A percentile compares a stretch with the other conserved stretches of the same genome.
These are phyloP conservation scores for Pluteus cervinus DNA, from an alignment of 768 basidiomycete genomes.

Conservation along the genomic window DNA sequence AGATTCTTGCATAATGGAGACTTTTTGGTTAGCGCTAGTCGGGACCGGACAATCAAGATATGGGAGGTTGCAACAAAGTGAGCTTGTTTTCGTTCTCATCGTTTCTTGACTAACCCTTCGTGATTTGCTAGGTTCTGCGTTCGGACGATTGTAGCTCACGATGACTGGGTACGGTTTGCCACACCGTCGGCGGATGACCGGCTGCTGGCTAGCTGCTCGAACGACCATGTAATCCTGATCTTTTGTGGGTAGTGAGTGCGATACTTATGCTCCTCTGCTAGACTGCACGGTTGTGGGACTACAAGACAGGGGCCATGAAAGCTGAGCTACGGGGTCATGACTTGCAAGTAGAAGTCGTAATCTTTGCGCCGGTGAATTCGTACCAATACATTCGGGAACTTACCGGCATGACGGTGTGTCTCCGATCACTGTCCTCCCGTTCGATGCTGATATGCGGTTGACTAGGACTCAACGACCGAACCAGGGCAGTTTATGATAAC, in stretches of 20 bases:
- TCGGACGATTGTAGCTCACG: conserved; percentile 70
- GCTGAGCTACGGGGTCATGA: conserved; percentile 84
- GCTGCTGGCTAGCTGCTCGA: conserved; percentile 74
- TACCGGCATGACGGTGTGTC: conserved; percentile 59
- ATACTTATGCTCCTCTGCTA: conserved; percentile 29
- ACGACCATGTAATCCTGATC: conserved; percentile 65
- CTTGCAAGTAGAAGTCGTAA: conserved; percentile 76
- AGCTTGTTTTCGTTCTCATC: conserved; percentile 21
- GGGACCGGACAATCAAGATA: conserved; percentile 80
- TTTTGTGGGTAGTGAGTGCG: not conserved
- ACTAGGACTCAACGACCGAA: conserved; percentile 39
- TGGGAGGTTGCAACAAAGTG: conserved; percentile 87
- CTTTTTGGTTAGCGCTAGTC: conserved; percentile 77
- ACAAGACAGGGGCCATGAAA: conserved; percentile 68
- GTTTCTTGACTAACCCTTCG: conserved; percentile 6
- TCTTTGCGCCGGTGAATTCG: conserved; percentile 73
- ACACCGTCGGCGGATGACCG: conserved; percentile 67
- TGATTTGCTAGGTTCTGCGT: conserved; percentile 54
- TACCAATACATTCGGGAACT: conserved; percentile 76
- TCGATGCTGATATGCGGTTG: conserved; percentile 5
- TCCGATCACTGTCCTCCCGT: conserved; percentile 5
- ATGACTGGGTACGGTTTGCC: conserved; percentile 79
- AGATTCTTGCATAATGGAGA: conserved; percentile 84
- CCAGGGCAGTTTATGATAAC: conserved; percentile 69
- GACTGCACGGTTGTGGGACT: conserved; percentile 78